These are phyloP conservation scores for Aureobasidium sp. DNA, from an alignment of 2,329 filamentous ascomycete species.

Conservation along the genomic window DNA sequence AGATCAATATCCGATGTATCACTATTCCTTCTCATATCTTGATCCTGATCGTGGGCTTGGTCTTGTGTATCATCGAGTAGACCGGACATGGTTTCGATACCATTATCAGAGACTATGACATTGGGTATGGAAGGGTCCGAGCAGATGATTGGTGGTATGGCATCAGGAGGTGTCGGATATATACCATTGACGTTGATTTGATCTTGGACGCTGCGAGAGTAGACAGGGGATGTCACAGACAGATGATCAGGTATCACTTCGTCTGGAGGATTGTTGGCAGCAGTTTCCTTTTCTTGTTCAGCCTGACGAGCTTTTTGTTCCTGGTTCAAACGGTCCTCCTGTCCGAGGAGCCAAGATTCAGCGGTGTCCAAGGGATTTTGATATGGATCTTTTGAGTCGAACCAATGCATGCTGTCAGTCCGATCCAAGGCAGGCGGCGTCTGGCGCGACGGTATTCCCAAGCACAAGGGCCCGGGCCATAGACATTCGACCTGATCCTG, in stretches of 20 bases:
- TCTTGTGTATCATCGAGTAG: background rate
- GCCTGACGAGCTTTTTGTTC: conserved; percentile 38
- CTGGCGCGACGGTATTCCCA: background rate
- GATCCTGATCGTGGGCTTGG: background rate
- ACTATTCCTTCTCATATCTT: background rate
- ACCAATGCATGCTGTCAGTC: background rate
- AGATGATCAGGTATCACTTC: background rate
- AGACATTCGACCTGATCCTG: conserved; percentile 1
- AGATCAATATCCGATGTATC: conserved; percentile 51
- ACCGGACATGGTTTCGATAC: background rate
- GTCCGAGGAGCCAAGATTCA: conserved; percentile 14
- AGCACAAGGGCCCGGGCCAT: conserved; percentile 1
- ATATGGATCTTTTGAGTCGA: conserved; percentile 11
- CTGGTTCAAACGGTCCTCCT: conserved; percentile 22
- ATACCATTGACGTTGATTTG: conserved; percentile 48
- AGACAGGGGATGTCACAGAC: conserved; percentile 37
- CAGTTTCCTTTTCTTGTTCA: conserved; percentile 37
- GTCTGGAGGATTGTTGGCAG: background rate
- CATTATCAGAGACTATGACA: conserved; percentile 26
- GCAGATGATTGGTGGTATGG: conserved; percentile 39
- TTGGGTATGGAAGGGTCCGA: conserved; percentile 23
- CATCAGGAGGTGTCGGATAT: conserved; percentile 65
- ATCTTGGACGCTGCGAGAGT: conserved; percentile 15
- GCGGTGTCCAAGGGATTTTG: conserved; percentile 13
- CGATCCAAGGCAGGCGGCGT: background rate